These are phyloP conservation scores for Exophiala calicioides DNA, from an alignment of 2,329 filamentous ascomycete genomes.

Conservation along the genomic window DNA sequence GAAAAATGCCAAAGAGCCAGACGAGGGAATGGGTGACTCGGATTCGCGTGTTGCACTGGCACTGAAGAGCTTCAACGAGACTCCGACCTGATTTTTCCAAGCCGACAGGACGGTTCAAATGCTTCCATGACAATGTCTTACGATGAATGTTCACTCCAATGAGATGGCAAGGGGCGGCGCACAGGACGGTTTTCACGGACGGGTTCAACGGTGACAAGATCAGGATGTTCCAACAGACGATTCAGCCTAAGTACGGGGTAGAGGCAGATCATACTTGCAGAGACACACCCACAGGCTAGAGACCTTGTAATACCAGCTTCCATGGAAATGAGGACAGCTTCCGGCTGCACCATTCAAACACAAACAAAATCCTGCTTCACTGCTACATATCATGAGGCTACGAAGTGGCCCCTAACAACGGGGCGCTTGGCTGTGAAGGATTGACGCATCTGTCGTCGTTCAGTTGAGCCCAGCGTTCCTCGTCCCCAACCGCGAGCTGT, in stretches of 20 bases:
- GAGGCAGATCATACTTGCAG: too few relatives aligned
- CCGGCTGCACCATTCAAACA: background rate
- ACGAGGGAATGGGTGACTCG: conserved; percentile 13
- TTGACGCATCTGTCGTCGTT: too few relatives aligned
- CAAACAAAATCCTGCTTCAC: too few relatives aligned
- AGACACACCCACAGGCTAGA: too few relatives aligned
- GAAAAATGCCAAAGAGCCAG: conserved; percentile 8
- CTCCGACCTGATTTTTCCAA: conserved; percentile 7
- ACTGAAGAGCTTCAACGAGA: conserved; percentile 23
- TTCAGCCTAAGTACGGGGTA: background rate
- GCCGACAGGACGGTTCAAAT: background rate
- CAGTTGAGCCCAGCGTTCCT: too few relatives aligned
- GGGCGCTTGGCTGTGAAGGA: too few relatives aligned
- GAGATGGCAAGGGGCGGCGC: too few relatives aligned
- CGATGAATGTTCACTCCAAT: background rate
- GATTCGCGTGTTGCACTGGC: conserved; percentile 24
- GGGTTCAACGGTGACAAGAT: background rate
- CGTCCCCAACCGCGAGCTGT: too few relatives aligned
- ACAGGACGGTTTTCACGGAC: background rate
- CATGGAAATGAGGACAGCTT: background rate
- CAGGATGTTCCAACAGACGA: background rate
- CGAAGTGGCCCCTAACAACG: too few relatives aligned
- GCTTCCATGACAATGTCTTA: background rate
- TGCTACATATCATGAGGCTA: too few relatives aligned
- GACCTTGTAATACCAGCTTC: conserved; percentile 4